Base-by-base conservation (phyloP, 2,329 filamentous ascomycete genomes). In the Ophiosphaerella narmari region DNA sequence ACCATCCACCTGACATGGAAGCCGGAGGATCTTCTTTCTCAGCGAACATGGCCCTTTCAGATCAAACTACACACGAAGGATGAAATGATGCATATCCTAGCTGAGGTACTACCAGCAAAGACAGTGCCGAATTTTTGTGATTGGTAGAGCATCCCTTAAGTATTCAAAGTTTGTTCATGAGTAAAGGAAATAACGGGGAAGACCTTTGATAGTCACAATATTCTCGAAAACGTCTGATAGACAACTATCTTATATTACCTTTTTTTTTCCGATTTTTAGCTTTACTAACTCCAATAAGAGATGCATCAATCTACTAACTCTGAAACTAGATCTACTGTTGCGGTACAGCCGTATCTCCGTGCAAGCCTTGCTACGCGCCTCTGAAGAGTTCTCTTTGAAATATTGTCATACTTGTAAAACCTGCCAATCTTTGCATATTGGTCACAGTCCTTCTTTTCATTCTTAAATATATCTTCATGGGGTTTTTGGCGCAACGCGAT, bases 21-120 rank as follows among this genome's bases (percentile, higher is more conserved):
- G 11, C 47, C 47, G 29, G 47, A 44, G 34, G 47, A 50, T 45
- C 34, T 50, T 39, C 47, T 50, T 44, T 50, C 47, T 40, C 47
- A 35, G 41, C 34, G 47, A 39, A 31, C 35, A 34, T 50, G 47
- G 40, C 47, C 47, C 26, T 50, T 50, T 39, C 14, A 45, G 39
- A 41, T 50, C 43, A 14, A 39, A 32, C 26, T 50, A 45, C 47
- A 40, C 34, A 45, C 40, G 14, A 44, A 39, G 23, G 40, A 45
- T 35, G 41, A 45, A 35, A 39, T 50, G 41, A 16, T 24, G 31
- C 8, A 38, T 43, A 5, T 38, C 41, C 8, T 48, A 43, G 33
- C 42, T 32, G 18, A 38, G 36, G 39, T 39, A n/a, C 33, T 48
- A 39, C 46, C 46, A 43, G 39, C 5, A 29, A 38, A 48, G 39